Evolutionary conservation across 2,329 filamentous ascomycete genomes (phyloP).

Genomic region (Drechslerella stenobrocha): DNA sequence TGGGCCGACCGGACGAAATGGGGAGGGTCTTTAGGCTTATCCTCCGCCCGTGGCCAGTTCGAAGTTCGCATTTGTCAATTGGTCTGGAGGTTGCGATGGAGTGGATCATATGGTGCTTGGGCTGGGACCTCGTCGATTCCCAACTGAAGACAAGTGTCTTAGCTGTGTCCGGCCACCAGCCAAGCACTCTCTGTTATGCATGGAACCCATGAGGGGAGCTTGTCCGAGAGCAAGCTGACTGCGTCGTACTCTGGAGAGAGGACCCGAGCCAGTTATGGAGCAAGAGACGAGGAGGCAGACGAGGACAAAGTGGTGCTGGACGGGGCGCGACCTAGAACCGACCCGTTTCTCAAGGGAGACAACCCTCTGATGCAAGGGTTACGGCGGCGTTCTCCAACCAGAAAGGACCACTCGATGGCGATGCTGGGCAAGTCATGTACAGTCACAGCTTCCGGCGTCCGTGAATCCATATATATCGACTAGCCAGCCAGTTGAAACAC

Average conservation of each 20-base stretch:
- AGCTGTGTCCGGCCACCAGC: slow-evolving; percentile 32
- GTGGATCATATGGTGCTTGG: slow-evolving; percentile 30
- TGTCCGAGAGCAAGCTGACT: slow-evolving; percentile 18
- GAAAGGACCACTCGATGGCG: no score
- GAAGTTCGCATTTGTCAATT: slow-evolving; percentile 37
- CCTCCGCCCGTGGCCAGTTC: slow-evolving; percentile 3
- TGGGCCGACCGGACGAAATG: slow-evolving; percentile 12
- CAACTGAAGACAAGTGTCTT: slow-evolving; percentile 41
- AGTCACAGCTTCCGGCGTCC: no score
- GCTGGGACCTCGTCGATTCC: slow-evolving; percentile 36
- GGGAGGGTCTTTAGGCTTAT: slow-evolving; percentile 22
- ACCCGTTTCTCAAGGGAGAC: slow-evolving; percentile 13
- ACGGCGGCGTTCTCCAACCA: slow-evolving; percentile 1
- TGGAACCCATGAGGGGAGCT: slow-evolving; percentile 40
- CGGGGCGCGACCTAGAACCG: slow-evolving; percentile 28
- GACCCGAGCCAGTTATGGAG: not conserved
- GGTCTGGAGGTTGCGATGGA: slow-evolving; percentile 13
- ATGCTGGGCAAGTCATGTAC: no score
- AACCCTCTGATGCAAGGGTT: slow-evolving; percentile 30
- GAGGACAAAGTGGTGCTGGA: slow-evolving; percentile 40
- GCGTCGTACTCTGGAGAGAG: slow-evolving; percentile 14
- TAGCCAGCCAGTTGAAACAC: slow-evolving; percentile 27
- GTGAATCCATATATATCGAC: no score
- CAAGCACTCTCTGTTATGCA: slow-evolving; percentile 27
- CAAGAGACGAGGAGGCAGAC: slow-evolving; percentile 16